Evolutionary conservation across 345 rosid genomes (phyloP).

Genomic region (Eucalyptus marginata): DNA sequence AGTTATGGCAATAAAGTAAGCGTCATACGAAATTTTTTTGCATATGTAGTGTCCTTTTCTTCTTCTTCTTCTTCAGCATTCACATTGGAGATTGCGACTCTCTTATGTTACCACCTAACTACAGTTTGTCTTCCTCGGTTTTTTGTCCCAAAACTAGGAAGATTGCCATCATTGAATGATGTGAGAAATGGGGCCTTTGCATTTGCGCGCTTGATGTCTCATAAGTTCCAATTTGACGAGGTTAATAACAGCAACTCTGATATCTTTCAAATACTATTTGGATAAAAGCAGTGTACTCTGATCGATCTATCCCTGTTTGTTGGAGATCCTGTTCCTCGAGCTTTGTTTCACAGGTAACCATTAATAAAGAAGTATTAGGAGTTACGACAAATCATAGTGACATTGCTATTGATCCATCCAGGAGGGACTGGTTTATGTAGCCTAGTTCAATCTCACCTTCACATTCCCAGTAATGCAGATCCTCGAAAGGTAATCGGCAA

Average conservation of each 20-base stretch:
- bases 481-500: not conserved
- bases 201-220: not conserved
- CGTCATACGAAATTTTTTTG: fast-evolving
- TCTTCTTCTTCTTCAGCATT: not conserved
- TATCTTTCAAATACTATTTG: not conserved
- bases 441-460: not conserved
- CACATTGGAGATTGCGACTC: not conserved
- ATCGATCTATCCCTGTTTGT: not conserved
- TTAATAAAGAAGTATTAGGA: not conserved
- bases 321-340: not conserved
- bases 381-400: not conserved
- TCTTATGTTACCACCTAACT: not conserved
- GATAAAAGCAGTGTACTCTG: not conserved
- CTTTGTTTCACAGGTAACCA: not conserved
- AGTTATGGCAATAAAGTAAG: not conserved
- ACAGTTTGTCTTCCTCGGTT: not conserved
- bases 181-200: not conserved
- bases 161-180: not conserved
- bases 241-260: not conserved
- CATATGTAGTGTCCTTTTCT: not conserved
- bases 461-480: not conserved
- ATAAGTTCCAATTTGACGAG: not conserved
- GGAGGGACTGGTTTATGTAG: not conserved
- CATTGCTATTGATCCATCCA: not conserved
- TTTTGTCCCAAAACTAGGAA: not conserved